Percentiles rank a stretch among this genome's conserved stretches.
Conservation (phyloP, 73 alveolate genomes). For the Tetrahymena thermophila region DNA sequence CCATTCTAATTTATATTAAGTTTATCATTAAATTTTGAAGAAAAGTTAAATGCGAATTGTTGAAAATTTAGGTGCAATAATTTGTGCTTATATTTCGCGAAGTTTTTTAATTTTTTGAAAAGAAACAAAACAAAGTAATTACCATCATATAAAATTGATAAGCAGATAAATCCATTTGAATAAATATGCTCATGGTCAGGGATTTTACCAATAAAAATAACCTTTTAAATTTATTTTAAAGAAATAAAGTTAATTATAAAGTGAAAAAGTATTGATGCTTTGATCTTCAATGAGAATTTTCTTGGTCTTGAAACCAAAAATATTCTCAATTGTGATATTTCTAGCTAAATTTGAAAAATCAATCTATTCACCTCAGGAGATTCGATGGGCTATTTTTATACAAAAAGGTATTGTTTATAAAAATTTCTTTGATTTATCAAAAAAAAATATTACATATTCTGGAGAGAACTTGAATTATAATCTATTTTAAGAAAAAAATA, state of each 20-base stretch:
- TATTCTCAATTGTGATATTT: not conserved
- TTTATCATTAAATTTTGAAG: too few species aligned
- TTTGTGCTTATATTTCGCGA: not conserved
- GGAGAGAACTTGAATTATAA: constrained; percentile 82
- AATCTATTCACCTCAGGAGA: constrained; percentile 83
- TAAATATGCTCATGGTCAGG: constrained; percentile 97
- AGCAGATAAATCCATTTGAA: constrained; percentile 94
- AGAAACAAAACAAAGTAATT: not conserved
- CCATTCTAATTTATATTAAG: constrained; percentile 53
- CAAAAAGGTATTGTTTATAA: not conserved
- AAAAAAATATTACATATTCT: constrained; percentile 46
- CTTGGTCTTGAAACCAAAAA: not conserved
- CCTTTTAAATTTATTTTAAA: not conserved
- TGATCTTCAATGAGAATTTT: not conserved
- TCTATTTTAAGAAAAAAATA: constrained; percentile 7
- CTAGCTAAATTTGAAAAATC: not conserved
- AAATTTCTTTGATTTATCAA: not conserved
- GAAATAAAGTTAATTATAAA: not conserved
- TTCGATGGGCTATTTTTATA: constrained; percentile 81
- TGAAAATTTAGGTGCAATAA: too few species aligned
- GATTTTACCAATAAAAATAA: constrained; percentile 78
- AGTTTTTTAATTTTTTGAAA: not conserved
- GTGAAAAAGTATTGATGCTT: not conserved
- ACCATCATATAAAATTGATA: constrained; percentile 86
- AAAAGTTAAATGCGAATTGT: too few species aligned